These are phyloP conservation scores for Nicotiana tomentosiformis DNA, from an alignment of 257 asterid genomes.

Conservation along the genomic window DNA sequence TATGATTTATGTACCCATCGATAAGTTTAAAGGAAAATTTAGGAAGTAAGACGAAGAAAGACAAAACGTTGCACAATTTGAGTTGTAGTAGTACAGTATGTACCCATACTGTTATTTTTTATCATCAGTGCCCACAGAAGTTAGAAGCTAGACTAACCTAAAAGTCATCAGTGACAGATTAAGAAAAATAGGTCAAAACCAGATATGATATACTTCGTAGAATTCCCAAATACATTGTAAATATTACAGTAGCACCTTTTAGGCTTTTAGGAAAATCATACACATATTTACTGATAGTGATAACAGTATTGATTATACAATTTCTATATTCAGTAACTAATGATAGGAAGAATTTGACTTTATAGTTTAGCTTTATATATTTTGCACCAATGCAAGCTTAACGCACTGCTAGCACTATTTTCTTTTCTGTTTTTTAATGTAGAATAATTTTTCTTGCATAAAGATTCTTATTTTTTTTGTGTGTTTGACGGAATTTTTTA, in stretches of 20 bases:
- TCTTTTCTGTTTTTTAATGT: no score
- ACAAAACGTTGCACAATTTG: not conserved
- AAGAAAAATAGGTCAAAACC: not conserved
- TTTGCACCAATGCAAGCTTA: no score
- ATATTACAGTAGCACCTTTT: not conserved
- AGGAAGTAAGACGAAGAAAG: not conserved
- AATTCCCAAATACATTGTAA: not conserved
- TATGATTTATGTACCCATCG: not conserved
- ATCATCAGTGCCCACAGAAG: not conserved
- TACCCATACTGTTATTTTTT: not conserved
- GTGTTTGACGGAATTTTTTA: no score
- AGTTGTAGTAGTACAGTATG: not conserved
- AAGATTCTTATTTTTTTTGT: no score
- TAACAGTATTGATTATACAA: not conserved
- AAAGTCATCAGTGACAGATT: not conserved
- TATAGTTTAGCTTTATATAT: no score
- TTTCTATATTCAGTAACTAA: not conserved
- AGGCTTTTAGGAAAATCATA: not conserved
- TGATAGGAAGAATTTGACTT: not conserved
- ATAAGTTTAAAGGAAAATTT: not conserved
- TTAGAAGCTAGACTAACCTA: not conserved
- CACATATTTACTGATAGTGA: not conserved
- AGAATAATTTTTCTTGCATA: no score
- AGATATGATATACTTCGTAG: conserved; percentile 1
- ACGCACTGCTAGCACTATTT: no score